These are phyloP conservation scores for Alternaria angustiovoidea DNA, from an alignment of 2,329 filamentous ascomycete species.

Conservation along the genomic window DNA sequence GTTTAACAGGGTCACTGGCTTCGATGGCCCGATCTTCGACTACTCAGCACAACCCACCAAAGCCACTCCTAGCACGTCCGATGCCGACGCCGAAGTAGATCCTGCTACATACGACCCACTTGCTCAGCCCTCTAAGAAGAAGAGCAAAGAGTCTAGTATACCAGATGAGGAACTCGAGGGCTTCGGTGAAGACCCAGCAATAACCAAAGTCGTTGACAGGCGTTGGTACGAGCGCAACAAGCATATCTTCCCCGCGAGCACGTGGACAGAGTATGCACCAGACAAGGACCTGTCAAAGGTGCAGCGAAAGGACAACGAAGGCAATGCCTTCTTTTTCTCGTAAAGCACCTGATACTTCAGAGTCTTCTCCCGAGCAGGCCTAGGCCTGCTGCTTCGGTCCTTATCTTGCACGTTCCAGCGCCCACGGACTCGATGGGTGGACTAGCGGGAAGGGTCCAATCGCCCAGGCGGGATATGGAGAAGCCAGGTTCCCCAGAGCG, in stretches of 20 bases:
- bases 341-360: constrained; percentile 19
- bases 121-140: constrained; percentile 47
- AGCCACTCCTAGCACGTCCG: constrained; percentile 45
- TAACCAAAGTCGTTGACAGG: constrained; percentile 94
- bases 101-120: constrained; percentile 52
- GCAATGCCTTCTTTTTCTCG: constrained; percentile 84
- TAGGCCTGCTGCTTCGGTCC: neutral
- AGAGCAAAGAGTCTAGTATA: constrained; percentile 43
- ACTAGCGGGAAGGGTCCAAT: constrained; percentile 4
- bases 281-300: constrained; percentile 83
- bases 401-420: neutral
- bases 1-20: constrained; percentile 81
- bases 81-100: constrained; percentile 29
- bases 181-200: constrained; percentile 74
- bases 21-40: constrained; percentile 80
- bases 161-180: constrained; percentile 72
- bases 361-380: neutral
- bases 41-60: constrained; percentile 66
- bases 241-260: constrained; percentile 94
- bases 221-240: constrained; percentile 98
- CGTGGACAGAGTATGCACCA: constrained; percentile 95
- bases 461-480: constrained; percentile 5
- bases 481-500: constrained; percentile 9
- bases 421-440: neutral
- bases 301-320: constrained; percentile 81